These are phyloP conservation scores for Naganishia cerealis DNA, from an alignment of 1,284 basidiomycete genomes.

Conservation along the genomic window DNA sequence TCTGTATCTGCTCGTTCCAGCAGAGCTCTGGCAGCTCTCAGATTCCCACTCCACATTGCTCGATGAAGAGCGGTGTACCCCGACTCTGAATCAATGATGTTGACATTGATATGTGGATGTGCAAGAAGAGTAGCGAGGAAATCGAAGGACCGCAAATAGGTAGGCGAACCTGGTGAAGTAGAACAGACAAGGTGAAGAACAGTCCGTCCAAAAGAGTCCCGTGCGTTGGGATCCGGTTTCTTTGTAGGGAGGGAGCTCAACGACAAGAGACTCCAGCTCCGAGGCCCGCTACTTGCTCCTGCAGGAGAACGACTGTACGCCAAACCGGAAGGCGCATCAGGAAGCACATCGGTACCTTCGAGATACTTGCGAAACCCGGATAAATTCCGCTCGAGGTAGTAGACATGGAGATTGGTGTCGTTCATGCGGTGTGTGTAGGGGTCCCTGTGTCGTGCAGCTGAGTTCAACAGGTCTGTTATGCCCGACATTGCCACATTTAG, in stretches of 20 bases:
- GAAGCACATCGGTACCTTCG: conserved; percentile 32
- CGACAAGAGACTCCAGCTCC: conserved; percentile 65
- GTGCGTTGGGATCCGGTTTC: conserved; percentile 53
- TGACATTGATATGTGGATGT: conserved; percentile 74
- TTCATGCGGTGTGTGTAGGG: conserved; percentile 25
- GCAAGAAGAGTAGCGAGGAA: conserved; percentile 79
- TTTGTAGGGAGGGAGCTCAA: conserved; percentile 50
- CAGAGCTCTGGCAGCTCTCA: conserved; percentile 73
- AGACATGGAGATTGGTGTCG: conserved; percentile 35
- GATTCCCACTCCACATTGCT: conserved; percentile 82
- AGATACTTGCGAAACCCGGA: conserved; percentile 35
- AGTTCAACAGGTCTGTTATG: neutral
- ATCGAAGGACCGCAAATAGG: conserved; percentile 66
- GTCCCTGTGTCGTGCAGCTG: neutral
- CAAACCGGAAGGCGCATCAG: conserved; percentile 25
- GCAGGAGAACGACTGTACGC: conserved; percentile 21
- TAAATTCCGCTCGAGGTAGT: conserved; percentile 34
- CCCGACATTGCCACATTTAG: neutral
- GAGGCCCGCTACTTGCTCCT: conserved; percentile 55
- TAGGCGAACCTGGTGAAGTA: conserved; percentile 52
- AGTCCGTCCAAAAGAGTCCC: conserved; percentile 46
- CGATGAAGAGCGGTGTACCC: conserved; percentile 91
- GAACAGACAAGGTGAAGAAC: conserved; percentile 79
- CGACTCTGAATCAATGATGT: conserved; percentile 76
- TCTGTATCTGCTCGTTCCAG: conserved; percentile 77